These are phyloP conservation scores for Acmispon strigosus DNA, from an alignment of 306 rosid species.

Conservation along the genomic window DNA sequence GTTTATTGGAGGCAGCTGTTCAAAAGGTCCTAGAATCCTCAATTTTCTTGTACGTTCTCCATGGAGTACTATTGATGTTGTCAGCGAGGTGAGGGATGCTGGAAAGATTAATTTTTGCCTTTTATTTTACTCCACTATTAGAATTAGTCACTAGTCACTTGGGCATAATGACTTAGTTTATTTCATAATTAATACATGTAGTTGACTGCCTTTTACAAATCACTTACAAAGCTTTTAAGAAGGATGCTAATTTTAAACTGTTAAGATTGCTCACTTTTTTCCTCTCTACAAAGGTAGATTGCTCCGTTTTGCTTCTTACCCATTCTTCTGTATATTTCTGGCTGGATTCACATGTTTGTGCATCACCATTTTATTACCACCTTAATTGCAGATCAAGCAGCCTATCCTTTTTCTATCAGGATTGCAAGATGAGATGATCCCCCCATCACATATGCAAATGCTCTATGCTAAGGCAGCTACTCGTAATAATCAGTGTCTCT, in stretches of 20 bases:
- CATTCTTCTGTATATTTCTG: slow-evolving; percentile 1
- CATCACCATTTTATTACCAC: background rate
- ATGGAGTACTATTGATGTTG: slow-evolving; percentile 85
- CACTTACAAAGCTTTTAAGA: background rate
- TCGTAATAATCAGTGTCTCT: slow-evolving; percentile 63
- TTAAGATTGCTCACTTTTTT: background rate
- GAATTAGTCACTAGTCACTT: background rate
- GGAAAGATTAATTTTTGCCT: slow-evolving; percentile 6
- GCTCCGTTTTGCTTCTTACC: background rate
- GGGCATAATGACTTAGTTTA: background rate
- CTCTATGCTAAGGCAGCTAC: slow-evolving; percentile 96
- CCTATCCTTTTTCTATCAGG: slow-evolving; percentile 96
- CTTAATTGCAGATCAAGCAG: slow-evolving; percentile 70
- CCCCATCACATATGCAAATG: slow-evolving; percentile 81
- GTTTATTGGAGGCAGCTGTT: slow-evolving; percentile 83
- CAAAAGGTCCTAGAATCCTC: slow-evolving; percentile 71
- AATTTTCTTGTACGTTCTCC: slow-evolving; percentile 94
- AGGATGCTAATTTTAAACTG: slow-evolving; percentile 3
- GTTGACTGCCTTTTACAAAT: background rate
- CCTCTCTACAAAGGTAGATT: background rate
- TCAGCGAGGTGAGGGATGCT: slow-evolving; percentile 65
- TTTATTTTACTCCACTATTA: background rate
- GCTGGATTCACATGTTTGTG: slow-evolving; percentile 5
- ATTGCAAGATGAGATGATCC: slow-evolving; percentile 97
- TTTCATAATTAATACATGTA: background rate